Base-by-base conservation (phyloP, 2,329 filamentous ascomycete genomes). In the Clarireedia homoeocarpa region DNA sequence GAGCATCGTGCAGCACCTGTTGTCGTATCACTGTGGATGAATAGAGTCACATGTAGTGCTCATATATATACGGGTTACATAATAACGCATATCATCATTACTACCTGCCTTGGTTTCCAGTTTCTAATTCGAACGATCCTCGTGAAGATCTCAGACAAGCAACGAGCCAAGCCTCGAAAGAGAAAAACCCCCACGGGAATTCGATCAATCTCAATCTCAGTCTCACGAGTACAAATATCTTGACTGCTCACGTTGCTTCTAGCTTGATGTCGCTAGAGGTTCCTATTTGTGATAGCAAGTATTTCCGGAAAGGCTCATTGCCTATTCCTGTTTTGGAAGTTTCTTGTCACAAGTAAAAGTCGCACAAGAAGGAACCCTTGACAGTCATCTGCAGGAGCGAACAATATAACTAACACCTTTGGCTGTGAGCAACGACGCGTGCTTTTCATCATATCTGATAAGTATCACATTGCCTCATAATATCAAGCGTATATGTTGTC, bases 301-400 rank as follows among this genome's bases (percentile, higher is more conserved):
- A 45, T 12, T 15, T 51, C 26, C 27, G 20, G 14, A 30, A 30
- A 30, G 10, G 36, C 38, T 34, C 50, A 34, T 44, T 46, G 6
- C 42, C 9, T 50, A 20, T 12, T 50, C 24, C 36, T 20, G 4
- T 26, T 27, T 15, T 40, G 6, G 23, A 27, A 23, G 34, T 42
- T 23, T 30, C 27, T 30, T 50, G 24, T 45, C 24, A 24, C 20
- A 23, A 26, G 46, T 49, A 49, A 49, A 20, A 20, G 20, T 20
- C 20, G 20, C 27, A 30, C 27, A 30, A 30, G 27, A 30, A 30
- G 27, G 27, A 30, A 30, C 2, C 27, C 27, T 30, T 6, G 27
- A 12, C 7, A 55, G 52, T 55, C 52, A 55, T 55, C 45, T 55
- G 52, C 45, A 49, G 40, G 26, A 40, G 26, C 30, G 36, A 49